Conservation (phyloP, 257 asterid genomes). For the Fraxinus quadrangulata region DNA sequence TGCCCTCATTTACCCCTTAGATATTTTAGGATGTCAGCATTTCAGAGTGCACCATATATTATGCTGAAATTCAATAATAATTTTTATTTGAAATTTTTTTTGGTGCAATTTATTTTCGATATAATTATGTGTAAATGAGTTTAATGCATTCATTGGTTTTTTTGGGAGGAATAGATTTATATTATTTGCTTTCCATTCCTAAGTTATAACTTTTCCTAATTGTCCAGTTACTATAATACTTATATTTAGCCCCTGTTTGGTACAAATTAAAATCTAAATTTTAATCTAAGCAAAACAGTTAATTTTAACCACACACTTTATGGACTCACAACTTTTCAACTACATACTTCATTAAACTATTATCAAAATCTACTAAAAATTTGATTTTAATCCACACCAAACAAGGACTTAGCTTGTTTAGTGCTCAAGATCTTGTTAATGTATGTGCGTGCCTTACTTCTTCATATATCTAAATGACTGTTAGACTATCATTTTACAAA, state of each 20-base stretch:
- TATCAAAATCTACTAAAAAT: no score
- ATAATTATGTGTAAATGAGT: neutral
- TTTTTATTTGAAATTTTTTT: neutral
- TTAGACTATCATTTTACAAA: neutral
- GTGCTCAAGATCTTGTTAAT: neutral
- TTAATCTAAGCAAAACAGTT: no score
- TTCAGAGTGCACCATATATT: neutral
- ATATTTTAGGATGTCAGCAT: neutral
- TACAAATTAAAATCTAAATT: no score
- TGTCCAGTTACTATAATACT: neutral
- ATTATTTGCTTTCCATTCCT: neutral
- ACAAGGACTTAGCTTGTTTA: neutral
- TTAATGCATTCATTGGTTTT: neutral
- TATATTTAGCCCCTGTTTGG: no score
- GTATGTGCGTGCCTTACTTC: neutral
- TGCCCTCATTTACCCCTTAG: neutral
- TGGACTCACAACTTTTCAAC: no score
- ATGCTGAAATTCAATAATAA: neutral
- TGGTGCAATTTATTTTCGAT: neutral
- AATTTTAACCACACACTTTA: no score
- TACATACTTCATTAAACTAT: no score
- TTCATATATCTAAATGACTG: neutral
- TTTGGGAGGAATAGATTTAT: neutral
- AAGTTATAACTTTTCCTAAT: neutral
- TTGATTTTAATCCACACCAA: no score